Conservation (phyloP, 305 asterid species). For the Salvia sclarea region DNA sequence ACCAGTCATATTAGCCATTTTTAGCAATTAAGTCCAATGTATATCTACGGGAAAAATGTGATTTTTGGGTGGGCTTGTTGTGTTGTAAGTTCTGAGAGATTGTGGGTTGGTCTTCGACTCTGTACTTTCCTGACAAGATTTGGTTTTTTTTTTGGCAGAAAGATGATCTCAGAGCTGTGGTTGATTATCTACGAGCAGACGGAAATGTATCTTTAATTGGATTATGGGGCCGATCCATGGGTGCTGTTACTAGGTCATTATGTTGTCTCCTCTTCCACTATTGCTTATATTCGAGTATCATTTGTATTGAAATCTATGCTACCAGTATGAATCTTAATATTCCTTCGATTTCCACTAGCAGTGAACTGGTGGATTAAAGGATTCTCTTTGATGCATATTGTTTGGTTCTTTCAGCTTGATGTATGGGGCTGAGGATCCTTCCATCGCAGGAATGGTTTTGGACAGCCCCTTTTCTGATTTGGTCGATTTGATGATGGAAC, state of each 20-base stretch:
- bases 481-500: slow-evolving; percentile 95
- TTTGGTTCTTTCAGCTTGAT: slow-evolving; percentile 63
- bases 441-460: slow-evolving; percentile 94
- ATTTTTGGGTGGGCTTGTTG: not conserved
- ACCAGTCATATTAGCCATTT: not conserved
- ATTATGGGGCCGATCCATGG: slow-evolving; percentile 99
- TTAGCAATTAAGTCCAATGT: not conserved
- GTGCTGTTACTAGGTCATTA: slow-evolving; percentile 83
- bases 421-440: slow-evolving; percentile 98
- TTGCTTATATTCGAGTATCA: not conserved
- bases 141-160: slow-evolving; percentile 54
- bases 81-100: not conserved
- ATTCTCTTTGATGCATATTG: not conserved
- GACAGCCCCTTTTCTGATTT: slow-evolving; percentile 96
- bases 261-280: slow-evolving; percentile 19
- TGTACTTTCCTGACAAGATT: not conserved
- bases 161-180: slow-evolving; percentile 86
- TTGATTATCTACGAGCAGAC: slow-evolving; percentile 71
- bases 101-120: not conserved
- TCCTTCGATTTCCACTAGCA: not conserved
- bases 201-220: slow-evolving; percentile 88
- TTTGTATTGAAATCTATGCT: not conserved
- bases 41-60: not conserved
- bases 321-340: not conserved
- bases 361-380: not conserved